A percentile compares a stretch with the other conserved stretches of the same genome.
phyloP scores from a whole-genome alignment of 2,329 filamentous ascomycete species.

The Penicillium sp. region DNA sequence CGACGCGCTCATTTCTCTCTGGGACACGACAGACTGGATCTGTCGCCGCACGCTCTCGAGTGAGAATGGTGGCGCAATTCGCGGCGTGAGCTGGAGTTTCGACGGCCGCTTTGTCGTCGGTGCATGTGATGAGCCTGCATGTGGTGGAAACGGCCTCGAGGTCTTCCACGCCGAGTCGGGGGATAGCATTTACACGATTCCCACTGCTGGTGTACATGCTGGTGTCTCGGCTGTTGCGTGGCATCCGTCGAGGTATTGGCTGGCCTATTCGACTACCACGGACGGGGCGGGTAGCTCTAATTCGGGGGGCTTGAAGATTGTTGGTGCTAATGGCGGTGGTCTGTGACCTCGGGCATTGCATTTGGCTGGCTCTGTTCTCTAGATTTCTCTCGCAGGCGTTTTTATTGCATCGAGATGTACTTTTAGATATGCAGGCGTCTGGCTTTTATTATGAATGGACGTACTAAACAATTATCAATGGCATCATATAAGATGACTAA shows the following conservation, averaged over 20 bases:
- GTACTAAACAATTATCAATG: not conserved
- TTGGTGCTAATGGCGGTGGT: constrained; percentile 48
- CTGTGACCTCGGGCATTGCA: constrained; percentile 22
- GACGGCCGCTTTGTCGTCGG: constrained; percentile 53
- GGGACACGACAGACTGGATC: constrained; percentile 55
- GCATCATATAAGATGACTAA: not conserved
- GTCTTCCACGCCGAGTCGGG: constrained; percentile 55
- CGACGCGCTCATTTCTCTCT: constrained; percentile 53
- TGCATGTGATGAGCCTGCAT: constrained; percentile 50
- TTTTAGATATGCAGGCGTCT: not conserved
- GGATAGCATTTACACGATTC: constrained; percentile 50
- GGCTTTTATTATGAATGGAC: constrained; percentile 8
- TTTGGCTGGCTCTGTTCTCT: not conserved
- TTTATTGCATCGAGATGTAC: not conserved
- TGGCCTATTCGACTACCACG: constrained; percentile 50
- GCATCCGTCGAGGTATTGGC: constrained; percentile 53
- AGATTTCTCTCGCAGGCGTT: not conserved
- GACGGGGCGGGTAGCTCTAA: constrained; percentile 42
- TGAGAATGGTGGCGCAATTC: constrained; percentile 47
- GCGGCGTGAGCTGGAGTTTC: constrained; percentile 53
- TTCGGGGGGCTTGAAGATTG: constrained; percentile 49
- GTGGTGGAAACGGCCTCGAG: constrained; percentile 47
- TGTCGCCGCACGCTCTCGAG: constrained; percentile 51
- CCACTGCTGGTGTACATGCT: constrained; percentile 39
- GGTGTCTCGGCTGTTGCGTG: constrained; percentile 51